Percentiles rank a stretch among this genome's conserved stretches.
phyloP scores from a whole-genome alignment of 2,329 filamentous ascomycete genomes.

The Colletotrichum lupini region DNA sequence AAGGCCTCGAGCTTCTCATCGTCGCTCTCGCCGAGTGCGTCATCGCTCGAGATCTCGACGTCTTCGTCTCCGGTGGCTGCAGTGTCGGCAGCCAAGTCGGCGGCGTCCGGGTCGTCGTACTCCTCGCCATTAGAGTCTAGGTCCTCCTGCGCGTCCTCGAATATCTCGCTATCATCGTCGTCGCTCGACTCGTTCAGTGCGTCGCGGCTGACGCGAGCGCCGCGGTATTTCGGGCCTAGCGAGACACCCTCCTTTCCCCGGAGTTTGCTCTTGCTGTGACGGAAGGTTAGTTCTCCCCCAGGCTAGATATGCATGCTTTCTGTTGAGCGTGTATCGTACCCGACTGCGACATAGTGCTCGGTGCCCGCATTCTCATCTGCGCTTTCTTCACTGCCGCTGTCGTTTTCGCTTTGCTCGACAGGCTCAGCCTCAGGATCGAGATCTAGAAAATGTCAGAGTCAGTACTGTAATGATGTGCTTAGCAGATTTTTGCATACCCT shows the following conservation, averaged over 20 bases:
- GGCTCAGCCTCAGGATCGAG: slow-evolving; percentile 36
- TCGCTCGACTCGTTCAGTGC: slow-evolving; percentile 54
- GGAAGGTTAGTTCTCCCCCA: background rate
- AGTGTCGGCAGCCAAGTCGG: slow-evolving; percentile 64
- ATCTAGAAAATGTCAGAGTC: slow-evolving; percentile 25
- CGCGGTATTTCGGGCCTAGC: slow-evolving; percentile 84
- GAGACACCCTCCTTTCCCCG: slow-evolving; percentile 76
- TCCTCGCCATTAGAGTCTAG: slow-evolving; percentile 52
- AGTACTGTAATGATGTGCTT: background rate
- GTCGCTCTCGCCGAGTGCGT: slow-evolving; percentile 85
- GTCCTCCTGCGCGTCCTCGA: slow-evolving; percentile 52
- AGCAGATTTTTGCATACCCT: slow-evolving; percentile 11
- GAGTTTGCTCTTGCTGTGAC: slow-evolving; percentile 79
- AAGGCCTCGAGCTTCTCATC: slow-evolving; percentile 84
- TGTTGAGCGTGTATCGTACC: slow-evolving; percentile 52
- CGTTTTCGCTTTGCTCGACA: slow-evolving; percentile 48
- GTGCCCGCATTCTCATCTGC: slow-evolving; percentile 70
- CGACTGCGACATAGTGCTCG: slow-evolving; percentile 87
- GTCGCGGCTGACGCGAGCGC: slow-evolving; percentile 78
- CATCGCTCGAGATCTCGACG: slow-evolving; percentile 70
- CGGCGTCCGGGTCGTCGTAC: slow-evolving; percentile 67
- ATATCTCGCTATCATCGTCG: slow-evolving; percentile 64
- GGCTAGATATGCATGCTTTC: no score
- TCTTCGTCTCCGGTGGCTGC: slow-evolving; percentile 60
- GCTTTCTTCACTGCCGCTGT: slow-evolving; percentile 53